Percentiles rank a stretch among this genome's conserved stretches.
Evolutionary conservation across 495 filamentous ascomycete species (phyloP).

Genomic region (Ascodesmis nigricans): DNA sequence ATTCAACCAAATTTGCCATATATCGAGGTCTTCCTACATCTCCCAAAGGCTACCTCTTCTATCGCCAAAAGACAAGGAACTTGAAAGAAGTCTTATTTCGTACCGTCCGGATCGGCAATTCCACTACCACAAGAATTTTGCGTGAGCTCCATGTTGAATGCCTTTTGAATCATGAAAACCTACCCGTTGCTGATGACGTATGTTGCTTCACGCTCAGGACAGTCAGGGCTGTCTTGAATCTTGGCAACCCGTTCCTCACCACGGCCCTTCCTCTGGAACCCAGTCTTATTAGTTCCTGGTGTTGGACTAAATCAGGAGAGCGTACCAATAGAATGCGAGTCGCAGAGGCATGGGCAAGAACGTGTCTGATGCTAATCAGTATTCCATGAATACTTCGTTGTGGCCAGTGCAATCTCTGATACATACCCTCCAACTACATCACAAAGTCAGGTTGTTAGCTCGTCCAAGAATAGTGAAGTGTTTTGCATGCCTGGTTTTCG

Average conservation of each 20-base stretch:
- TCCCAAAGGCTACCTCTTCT: no score
- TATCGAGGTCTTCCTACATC: no score
- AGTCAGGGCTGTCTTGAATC: constrained; percentile 54
- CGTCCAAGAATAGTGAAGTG: no score
- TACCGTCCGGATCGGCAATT: constrained; percentile 17
- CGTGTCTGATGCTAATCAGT: constrained; percentile 26
- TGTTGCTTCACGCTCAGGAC: constrained; percentile 53
- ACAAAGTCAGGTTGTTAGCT: constrained; percentile 16
- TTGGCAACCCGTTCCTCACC: constrained; percentile 65
- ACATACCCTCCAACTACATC: constrained; percentile 44
- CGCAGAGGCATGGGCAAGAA: constrained; percentile 58
- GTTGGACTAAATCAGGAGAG: neutral
- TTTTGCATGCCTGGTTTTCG: constrained; percentile 16
- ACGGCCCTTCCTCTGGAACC: constrained; percentile 38
- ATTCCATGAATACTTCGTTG: neutral
- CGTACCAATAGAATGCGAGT: constrained; percentile 41
- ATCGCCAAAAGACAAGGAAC: no score
- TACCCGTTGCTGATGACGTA: constrained; percentile 55
- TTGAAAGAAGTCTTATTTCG: no score
- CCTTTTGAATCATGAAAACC: neutral
- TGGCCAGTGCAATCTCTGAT: neutral
- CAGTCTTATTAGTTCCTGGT: neutral
- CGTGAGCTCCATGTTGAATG: neutral
- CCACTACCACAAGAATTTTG: constrained; percentile 8
- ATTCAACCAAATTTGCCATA: no score